Evolutionary conservation across 768 basidiomycete species (phyloP).

Genomic region (Leccinum subgranulosum): DNA sequence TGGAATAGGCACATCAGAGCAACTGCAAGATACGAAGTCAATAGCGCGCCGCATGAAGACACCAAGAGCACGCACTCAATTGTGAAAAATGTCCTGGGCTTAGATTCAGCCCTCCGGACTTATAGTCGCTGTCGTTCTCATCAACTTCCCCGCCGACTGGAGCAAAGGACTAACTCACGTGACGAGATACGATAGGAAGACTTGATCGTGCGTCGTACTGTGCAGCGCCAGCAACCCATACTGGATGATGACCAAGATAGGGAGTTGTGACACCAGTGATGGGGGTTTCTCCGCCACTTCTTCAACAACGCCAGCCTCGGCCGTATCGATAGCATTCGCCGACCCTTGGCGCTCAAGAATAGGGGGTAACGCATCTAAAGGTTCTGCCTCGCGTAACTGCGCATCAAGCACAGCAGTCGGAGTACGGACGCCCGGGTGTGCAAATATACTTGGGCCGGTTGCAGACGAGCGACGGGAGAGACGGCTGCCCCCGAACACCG

Average conservation of each 20-base stretch:
- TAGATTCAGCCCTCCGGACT: slow-evolving; percentile 85
- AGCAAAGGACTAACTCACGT: slow-evolving; percentile 17
- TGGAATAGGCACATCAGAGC: slow-evolving; percentile 94
- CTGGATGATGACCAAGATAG: slow-evolving; percentile 82
- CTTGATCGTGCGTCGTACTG: slow-evolving; percentile 84
- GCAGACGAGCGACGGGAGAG: slow-evolving; percentile 51
- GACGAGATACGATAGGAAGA: slow-evolving; percentile 89
- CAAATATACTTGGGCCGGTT: slow-evolving; percentile 71
- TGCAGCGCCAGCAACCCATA: slow-evolving; percentile 89
- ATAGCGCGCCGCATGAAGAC: neutral
- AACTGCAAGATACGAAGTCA: slow-evolving; percentile 43
- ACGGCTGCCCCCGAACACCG: slow-evolving; percentile 31
- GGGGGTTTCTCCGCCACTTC: slow-evolving; percentile 52
- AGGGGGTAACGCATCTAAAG: slow-evolving; percentile 41
- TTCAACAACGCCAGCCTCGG: slow-evolving; percentile 33
- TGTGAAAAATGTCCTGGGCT: slow-evolving; percentile 91
- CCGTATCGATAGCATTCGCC: slow-evolving; percentile 22
- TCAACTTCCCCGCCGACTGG: neutral
- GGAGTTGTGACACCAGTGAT: slow-evolving; percentile 71
- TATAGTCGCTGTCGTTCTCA: slow-evolving; percentile 56
- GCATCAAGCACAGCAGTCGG: slow-evolving; percentile 77
- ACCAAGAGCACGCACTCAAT: slow-evolving; percentile 55
- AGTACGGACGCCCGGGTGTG: slow-evolving; percentile 76
- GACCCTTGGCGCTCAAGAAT: slow-evolving; percentile 47
- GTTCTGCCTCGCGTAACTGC: slow-evolving; percentile 49